Base-by-base conservation (phyloP, 1,139 yeast species). In the Blastobotrys raffinosifermentans region DNA sequence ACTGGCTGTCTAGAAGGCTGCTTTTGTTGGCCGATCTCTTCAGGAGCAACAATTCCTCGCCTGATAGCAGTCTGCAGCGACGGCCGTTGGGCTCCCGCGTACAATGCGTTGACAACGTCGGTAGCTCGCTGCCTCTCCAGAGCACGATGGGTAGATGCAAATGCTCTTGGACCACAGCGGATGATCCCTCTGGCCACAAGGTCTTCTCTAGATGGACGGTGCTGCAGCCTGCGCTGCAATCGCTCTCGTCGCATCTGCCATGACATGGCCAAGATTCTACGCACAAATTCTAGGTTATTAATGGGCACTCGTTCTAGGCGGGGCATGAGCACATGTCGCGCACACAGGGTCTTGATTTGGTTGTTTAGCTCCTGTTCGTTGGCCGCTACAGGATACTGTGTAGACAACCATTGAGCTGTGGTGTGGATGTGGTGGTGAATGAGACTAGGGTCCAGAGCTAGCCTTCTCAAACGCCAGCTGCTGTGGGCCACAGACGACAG, bases 371-470 rank as follows among this genome's bases (percentile, higher is more conserved):
- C 55, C 25, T 40, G 36, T 22, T 48, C 42, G 2, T 55, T 22
- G 9, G 59, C 60, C 14, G 59, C 46, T 13, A 26, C 35, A 13
- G 45, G 42, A 19, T 39, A 43, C 6, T 38, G 43, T 14, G 20
- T 27, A 19, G 48, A 47, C 19, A 51, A 48, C 49, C 51, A 46
- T 17, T 43, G 43, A 11, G 51, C 47, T 15, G 50, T 42, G 11
- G 40, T 37, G 17, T 37, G 35, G 14, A 48, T 40, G 23, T 57
- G 47, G 23, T 43, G 37, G 18, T 34, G 46, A 26, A 44, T 46
- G n/a, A 52, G 42, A 10, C 40, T 43, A 19, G 46, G 45, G 43
- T 54, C 58, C 10, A 40, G 42, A n/a, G 59, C 55, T 32, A 53
- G 40, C 13, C 34, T 25, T 3, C 53, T 45, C 29, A 53, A 46